Conservation (phyloP, 495 filamentous ascomycete species). For the Penicillium bialowiezense region DNA sequence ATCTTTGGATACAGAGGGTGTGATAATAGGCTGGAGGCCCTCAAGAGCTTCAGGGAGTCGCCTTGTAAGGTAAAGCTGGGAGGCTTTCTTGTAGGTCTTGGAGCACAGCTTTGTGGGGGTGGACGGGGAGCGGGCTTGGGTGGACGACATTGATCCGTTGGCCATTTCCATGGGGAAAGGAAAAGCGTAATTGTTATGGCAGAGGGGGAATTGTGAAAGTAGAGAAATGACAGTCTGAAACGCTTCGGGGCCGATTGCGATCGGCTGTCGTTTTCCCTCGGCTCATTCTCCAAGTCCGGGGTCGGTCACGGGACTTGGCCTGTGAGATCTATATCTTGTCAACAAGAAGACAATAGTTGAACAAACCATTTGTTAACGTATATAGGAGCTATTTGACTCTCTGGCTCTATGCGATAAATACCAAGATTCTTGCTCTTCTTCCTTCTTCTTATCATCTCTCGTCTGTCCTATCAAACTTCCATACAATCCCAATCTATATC, state of each 20-base stretch:
- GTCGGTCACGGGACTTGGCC: conserved; percentile 27
- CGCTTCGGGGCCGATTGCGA: conserved; percentile 16
- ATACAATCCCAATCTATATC: too few species aligned
- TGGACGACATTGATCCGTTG: conserved; percentile 36
- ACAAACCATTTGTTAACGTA: too few species aligned
- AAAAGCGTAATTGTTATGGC: too few species aligned
- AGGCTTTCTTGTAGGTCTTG: conserved; percentile 76
- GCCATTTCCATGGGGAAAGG: conserved; percentile 23
- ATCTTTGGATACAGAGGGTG: conserved; percentile 29
- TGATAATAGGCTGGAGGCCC: conserved; percentile 75
- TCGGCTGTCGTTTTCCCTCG: conserved; percentile 34
- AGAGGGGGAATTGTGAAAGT: background rate
- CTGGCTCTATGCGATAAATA: too few species aligned
- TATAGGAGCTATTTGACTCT: too few species aligned
- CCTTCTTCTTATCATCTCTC: too few species aligned
- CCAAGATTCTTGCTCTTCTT: too few species aligned
- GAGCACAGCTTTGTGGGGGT: conserved; percentile 62
- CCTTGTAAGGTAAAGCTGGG: conserved; percentile 87
- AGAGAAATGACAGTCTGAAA: conserved; percentile 17
- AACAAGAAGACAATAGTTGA: too few species aligned
- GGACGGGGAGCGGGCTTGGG: conserved; percentile 49
- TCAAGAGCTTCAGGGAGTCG: conserved; percentile 85
- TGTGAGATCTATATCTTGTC: conserved; percentile 2
- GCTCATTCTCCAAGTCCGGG: conserved; percentile 29
- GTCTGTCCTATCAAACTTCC: too few species aligned